These are phyloP conservation scores for Zymoseptoria brevis DNA, from an alignment of 2,329 filamentous ascomycete genomes.

Conservation along the genomic window DNA sequence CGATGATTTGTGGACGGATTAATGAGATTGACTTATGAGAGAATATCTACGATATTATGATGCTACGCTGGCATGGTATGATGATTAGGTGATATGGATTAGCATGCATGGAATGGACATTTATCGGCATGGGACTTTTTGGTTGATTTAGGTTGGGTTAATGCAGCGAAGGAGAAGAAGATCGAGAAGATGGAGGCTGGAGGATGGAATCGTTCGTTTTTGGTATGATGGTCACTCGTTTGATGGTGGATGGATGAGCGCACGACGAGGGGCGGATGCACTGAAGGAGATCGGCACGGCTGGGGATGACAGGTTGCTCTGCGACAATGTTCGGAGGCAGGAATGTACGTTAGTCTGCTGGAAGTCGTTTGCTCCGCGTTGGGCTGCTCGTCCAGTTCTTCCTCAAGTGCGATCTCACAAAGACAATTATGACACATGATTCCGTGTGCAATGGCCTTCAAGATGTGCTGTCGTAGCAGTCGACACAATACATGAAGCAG, in stretches of 20 bases:
- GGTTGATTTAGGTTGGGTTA: not conserved
- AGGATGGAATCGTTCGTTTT: not conserved
- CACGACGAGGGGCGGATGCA: not conserved
- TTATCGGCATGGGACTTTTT: not conserved
- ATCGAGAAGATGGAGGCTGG: not conserved
- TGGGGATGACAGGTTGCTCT: not conserved
- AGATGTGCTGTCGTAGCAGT: not conserved
- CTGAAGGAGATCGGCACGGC: not conserved
- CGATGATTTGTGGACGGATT: not conserved
- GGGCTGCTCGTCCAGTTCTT: too few species aligned
- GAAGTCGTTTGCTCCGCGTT: too few species aligned
- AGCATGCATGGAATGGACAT: slow-evolving; percentile 1
- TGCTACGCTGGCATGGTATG: not conserved
- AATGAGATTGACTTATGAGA: not conserved
- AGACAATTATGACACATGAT: too few species aligned
- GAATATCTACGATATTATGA: not conserved
- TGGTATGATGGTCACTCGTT: not conserved
- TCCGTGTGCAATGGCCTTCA: too few species aligned
- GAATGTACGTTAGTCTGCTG: not conserved
- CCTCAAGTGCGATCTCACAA: too few species aligned
- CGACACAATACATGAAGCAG: not conserved
- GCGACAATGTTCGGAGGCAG: not conserved
- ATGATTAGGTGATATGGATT: not conserved
- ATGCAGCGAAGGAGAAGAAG: not conserved
- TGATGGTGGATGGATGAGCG: not conserved